Conservation (phyloP, 441 rosid genomes). For the Jatropha podagrica region DNA sequence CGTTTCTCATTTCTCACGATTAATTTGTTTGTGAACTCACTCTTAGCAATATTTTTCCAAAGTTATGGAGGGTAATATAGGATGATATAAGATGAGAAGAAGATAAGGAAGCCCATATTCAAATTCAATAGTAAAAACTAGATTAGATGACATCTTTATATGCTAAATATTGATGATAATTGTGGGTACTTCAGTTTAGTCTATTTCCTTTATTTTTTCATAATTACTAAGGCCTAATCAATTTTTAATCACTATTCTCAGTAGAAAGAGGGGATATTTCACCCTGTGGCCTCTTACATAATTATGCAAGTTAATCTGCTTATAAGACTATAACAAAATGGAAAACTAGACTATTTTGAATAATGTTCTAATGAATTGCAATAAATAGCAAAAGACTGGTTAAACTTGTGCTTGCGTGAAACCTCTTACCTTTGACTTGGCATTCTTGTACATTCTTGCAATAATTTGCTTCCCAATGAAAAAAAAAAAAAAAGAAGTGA, state of each 20-base stretch:
- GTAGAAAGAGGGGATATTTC: not conserved
- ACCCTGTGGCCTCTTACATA: not conserved
- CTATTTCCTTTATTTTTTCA: not conserved
- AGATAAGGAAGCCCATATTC: not conserved
- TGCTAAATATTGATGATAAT: not conserved
- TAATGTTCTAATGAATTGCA: not conserved
- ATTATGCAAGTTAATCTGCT: not conserved
- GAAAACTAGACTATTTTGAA: not conserved
- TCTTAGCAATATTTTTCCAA: not conserved
- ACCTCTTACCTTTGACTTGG: not conserved
- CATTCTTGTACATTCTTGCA: not conserved
- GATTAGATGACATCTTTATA: not conserved
- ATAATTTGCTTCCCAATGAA: not conserved
- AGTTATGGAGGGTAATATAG: not conserved
- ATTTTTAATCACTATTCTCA: not conserved
- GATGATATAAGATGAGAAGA: constrained; percentile 1
- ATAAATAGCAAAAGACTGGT: not conserved
- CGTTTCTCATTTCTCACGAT: not conserved
- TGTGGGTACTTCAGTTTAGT: not conserved
- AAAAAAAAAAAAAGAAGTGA: not conserved
- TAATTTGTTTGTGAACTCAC: not conserved
- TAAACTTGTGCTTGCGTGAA: not conserved
- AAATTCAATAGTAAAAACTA: not conserved
- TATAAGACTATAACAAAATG: not conserved
- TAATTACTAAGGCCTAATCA: not conserved